Base-by-base conservation (phyloP, 495 filamentous ascomycete species). In the Hyphodiscus hymeniophilus region DNA sequence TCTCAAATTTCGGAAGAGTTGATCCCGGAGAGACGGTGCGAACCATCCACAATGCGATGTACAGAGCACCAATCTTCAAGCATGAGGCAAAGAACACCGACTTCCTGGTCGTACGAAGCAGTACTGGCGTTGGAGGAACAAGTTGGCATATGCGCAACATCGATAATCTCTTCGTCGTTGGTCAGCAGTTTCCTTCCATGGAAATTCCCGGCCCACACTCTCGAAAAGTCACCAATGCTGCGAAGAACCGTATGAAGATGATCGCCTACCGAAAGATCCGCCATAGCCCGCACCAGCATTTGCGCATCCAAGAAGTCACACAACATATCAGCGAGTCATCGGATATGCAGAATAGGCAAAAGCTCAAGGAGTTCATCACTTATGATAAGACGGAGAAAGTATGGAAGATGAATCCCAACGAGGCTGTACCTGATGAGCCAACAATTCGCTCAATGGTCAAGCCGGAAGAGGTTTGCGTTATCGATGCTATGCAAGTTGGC, bases 401-500 rank as follows among this genome's bases (percentile, higher is more conserved):
- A 20, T 97, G 92, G 94, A 76, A 81, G 23, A 84, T 94, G 35
- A 72, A 69, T 7, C 64, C 76, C 13, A 74, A 80, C 0, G 86
- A 96, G 53, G 68, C 74, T 0, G 67, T 87, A 38, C 86, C 89
- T 17, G 86, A 91, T 40, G 82, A 87, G 54, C 68, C 82, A 24
- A 77, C 76, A 1, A 84, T 97, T 35, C 79, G 89, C 22, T 66
- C 76, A 13, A 88, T 90, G 83, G 84, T 99, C 39, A 87, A 89
- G 47, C 94, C 92, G 0, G 92, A 99, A 64, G 91, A 96, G 54
- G 82, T 96, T 2, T 97, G 89, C 66, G 66, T 95, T 30, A 71
- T 97, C 3, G 90, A 99, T 58, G 85, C 92, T 1, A 97, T 97
- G 92, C 91, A 97, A 64, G 85, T 95, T 40, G 92, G 92, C 23